Base-by-base conservation (phyloP, 352 stramenopile genomes). In the Phytophthora cryptogea region DNA sequence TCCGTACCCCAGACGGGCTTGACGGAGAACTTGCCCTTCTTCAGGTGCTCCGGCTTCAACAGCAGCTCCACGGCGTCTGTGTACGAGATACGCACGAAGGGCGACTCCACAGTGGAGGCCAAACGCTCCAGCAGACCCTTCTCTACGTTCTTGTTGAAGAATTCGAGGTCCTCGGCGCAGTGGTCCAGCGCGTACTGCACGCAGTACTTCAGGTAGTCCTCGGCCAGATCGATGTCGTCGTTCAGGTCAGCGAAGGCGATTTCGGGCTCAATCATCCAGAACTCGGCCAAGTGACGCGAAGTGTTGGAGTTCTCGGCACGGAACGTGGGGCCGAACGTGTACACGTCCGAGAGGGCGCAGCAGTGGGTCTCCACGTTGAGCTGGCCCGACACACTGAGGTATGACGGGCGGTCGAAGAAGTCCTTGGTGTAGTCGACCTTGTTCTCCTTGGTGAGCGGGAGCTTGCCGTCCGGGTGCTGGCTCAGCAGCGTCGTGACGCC, bases 241-340 rank as follows among this genome's bases (percentile, higher is more conserved):
- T 86, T 75, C 10, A 99, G 65, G 62, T 96, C 87, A 11, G 83
- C 83, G 43, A 93, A 93, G 14, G 83, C 83, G 36, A 98, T 96
- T 66, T 97, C 88, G 1, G 95, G 95, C 78, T 99, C 97, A 31
- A 99, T 93, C 97, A 99, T 99, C 84, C 95, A 98, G 76, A 99
- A 99, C 74, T 99, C 96, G 8, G 95, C 94, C 50, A 99, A 74
- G 74, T 99, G 97, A 51, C 97, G 84, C 45, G 94, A 90, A 43
- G 97, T 99, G 80, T 99, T 97, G 35, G 82, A 98, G 81, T 99
- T 99, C 84, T 99, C 97, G 9, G 97, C 97, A 32, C 97, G 92
- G 75, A 99, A 99, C 41, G 97, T 99, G 17, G 97, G 97, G 14
- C 97, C 97, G 71, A 99, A 99, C 30, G 97, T 99, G 76, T 99